Base-by-base conservation (phyloP, 1,139 yeast genomes). In the Schizosaccharomyces versatilis region DNA sequence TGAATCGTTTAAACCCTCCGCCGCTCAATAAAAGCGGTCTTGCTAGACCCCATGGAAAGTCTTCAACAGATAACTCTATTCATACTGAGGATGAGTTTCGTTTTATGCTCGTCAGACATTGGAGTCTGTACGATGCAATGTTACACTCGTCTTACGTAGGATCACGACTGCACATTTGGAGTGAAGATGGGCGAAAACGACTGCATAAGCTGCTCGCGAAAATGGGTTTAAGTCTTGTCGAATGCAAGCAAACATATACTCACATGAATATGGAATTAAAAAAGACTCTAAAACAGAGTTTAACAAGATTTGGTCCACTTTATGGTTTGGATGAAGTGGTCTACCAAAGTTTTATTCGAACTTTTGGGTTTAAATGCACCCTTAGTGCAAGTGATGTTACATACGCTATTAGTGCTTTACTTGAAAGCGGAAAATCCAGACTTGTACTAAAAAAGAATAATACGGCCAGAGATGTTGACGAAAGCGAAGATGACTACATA, bases 371-470 rank as follows among this genome's bases (percentile, higher is more conserved):
- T 64, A 78, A 83, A 57, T 95, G 96, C 1, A 78, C 84, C 32
- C 72, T 90, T 38, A 79, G 94, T 42, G 97, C 97, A 0, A 84
- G 88, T 68, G 99, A 93, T 66, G 85, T 84, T 63, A 95, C 84
- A 6, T 96, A 90, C 63, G 77, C 95, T 0, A 69, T 90, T 12
- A 77, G 86, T 3, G 95, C 98, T 1, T 67, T 90, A 57, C 69
- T 93, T 38, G 97, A 90, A 63, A 63, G 66, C 5, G 72, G 70
- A 19, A 42, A 54, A 32, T 53, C 52, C 24, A 39, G 56, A 10
- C 24, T 53, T 15, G 47, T 55, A 10, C 38, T 44, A 3, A 32
- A 44, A 8, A 57, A 55, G 12, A 57, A 55, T 17, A 53, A 41
- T n/a, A 44, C 49, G n/a, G 47, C 56, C 19, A 56, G 52, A 52